These are phyloP conservation scores for Claviceps africana DNA, from an alignment of 2,329 filamentous ascomycete genomes.

Conservation along the genomic window DNA sequence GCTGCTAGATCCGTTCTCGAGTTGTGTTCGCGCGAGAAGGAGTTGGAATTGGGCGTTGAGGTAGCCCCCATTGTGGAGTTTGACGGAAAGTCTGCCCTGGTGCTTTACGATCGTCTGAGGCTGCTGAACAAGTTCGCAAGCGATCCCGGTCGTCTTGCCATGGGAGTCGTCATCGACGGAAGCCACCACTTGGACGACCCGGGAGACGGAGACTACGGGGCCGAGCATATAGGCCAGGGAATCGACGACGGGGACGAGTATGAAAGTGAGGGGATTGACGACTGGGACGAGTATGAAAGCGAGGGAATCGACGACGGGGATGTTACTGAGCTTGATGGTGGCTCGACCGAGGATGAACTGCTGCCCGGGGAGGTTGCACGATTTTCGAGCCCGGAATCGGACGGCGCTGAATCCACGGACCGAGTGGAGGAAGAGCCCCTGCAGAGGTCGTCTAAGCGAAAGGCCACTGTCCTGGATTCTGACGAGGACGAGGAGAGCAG, in stretches of 20 bases:
- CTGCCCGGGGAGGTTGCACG: neutral
- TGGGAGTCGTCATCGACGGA: no score
- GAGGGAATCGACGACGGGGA: slow-evolving; percentile 24
- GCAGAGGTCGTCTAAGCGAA: slow-evolving; percentile 13
- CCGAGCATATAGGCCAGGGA: slow-evolving; percentile 26
- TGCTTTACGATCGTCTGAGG: slow-evolving; percentile 9
- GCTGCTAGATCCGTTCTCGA: slow-evolving; percentile 13
- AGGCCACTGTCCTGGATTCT: slow-evolving; percentile 17
- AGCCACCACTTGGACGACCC: neutral
- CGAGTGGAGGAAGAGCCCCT: neutral
- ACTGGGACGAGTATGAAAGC: slow-evolving; percentile 23
- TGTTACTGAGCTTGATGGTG: slow-evolving; percentile 12
- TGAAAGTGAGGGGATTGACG: slow-evolving; percentile 26
- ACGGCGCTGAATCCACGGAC: slow-evolving; percentile 4
- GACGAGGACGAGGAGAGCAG: slow-evolving; percentile 13
- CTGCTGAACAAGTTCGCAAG: neutral
- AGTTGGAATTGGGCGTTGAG: slow-evolving; percentile 8
- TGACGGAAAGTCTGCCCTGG: slow-evolving; percentile 9
- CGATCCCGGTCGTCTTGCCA: no score
- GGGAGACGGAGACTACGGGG: slow-evolving; percentile 7
- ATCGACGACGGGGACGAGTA: slow-evolving; percentile 25
- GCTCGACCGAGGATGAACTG: slow-evolving; percentile 7
- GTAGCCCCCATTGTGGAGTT: slow-evolving; percentile 20
- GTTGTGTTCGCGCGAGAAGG: neutral
- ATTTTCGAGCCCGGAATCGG: slow-evolving; percentile 3